Evolutionary conservation across 164 flowering plant species (phyloP).

Genomic region (Houttuynia cordata): DNA sequence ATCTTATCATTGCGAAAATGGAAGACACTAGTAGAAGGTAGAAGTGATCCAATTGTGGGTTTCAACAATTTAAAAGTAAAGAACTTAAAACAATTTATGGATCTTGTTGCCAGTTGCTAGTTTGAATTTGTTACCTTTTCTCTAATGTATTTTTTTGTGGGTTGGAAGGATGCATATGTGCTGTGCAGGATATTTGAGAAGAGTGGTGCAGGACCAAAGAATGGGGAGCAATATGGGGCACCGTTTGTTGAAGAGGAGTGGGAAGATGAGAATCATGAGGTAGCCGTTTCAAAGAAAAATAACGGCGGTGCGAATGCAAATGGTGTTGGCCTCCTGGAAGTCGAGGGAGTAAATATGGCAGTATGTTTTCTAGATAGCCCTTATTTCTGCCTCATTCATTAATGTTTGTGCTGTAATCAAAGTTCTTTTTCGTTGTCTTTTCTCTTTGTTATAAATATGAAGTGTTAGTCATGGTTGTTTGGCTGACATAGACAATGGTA

Average conservation of each 20-base stretch:
- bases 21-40: not conserved
- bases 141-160: not conserved
- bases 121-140: not conserved
- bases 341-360: not conserved
- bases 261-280: conserved; percentile 14
- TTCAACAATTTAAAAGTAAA: no score
- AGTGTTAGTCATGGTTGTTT: no score
- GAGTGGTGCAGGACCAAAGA: conserved; percentile 42
- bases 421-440: no score
- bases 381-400: not conserved
- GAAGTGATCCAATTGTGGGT: not conserved
- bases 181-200: conserved; percentile 27
- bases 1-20: not conserved
- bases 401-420: no score
- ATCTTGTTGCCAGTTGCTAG: not conserved
- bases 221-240: conserved; percentile 50
- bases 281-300: conserved; percentile 18
- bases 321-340: not conserved
- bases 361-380: not conserved
- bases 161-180: conserved; percentile 24
- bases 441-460: no score
- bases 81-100: not conserved
- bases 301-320: not conserved
- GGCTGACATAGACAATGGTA: no score
- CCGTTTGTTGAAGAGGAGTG: conserved; percentile 55